Evolutionary conservation across 2,329 filamentous ascomycete species (phyloP), one percentile per base, ranked within the genome.

Genomic region (Fusarium nodosum): DNA sequence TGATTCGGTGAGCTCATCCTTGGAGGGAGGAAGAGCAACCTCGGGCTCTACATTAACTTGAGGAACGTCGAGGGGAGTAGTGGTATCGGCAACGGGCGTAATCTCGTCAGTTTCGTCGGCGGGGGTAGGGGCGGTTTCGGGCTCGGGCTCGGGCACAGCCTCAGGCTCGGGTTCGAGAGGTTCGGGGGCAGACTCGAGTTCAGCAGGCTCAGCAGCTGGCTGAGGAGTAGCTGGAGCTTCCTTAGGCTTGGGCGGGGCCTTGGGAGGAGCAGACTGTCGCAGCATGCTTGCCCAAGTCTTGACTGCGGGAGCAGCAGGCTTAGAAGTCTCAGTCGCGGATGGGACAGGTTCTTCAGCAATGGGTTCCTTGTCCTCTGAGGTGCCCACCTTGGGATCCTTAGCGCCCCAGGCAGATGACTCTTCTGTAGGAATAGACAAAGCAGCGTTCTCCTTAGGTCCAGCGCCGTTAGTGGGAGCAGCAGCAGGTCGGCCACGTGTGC

Each of bases 1-100:
- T 74, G 90, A 91, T 82, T 95, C 90, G 30, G 95, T 98, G 71
- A 98, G 87, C 75, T 94, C 90, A 78, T 94, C 93, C 81, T 92
- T 91, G 26, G 93, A 87, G 18, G 92, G 91, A 48, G 87, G 86
- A 46, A 95, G 80, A 48, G 86, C 83, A 52, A 85, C 57, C 39
- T 74, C 72, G 26, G 72, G 66, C 59, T 74, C 83, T 55, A 85
- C 54, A 47, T 16, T 48, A 47, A 68, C 63, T 26, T 66, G 62
- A 51, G 63, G 55, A 63, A 50, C 51, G 39, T 72, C 66, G 42
- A 64, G 69, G 50, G 72, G 72, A 65, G 72, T 61, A 61, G 72
- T 71, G 74, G 74, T 71, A 77, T 78, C 67, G 68, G 75, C 68
- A 71, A 80, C 70, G 57, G 77, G 77, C 15, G 78, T 79, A 36